Evolutionary conservation across 495 filamentous ascomycete genomes (phyloP).

Genomic region (Umbilicaria muhlenbergii): DNA sequence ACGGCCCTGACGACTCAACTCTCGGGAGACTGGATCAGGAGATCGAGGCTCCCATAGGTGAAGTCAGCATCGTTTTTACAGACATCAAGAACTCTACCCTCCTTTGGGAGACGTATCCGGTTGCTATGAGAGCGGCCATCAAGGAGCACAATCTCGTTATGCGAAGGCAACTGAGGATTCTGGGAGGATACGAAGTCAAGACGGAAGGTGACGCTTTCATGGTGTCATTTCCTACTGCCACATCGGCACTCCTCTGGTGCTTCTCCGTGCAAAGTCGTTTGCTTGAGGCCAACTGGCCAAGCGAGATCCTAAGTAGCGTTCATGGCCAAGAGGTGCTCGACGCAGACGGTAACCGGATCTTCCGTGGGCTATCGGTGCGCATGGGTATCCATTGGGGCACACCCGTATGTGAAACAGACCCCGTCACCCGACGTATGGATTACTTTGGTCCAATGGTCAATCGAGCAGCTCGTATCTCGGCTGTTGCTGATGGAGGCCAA

Average conservation of each 20-base stretch:
- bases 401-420: slow-evolving; percentile 88
- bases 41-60: slow-evolving; percentile 77
- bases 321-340: slow-evolving; percentile 72
- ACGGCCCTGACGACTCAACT: slow-evolving; percentile 62
- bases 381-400: slow-evolving; percentile 96
- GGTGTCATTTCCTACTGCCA: slow-evolving; percentile 94
- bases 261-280: slow-evolving; percentile 85
- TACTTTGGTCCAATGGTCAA: slow-evolving; percentile 99
- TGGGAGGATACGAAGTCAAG: slow-evolving; percentile 97
- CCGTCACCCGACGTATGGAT: slow-evolving; percentile 95
- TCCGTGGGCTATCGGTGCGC: slow-evolving; percentile 80
- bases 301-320: slow-evolving; percentile 75
- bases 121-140: slow-evolving; percentile 89
- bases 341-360: slow-evolving; percentile 76
- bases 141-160: slow-evolving; percentile 93
- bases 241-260: slow-evolving; percentile 84
- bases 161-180: slow-evolving; percentile 79
- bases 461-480: slow-evolving; percentile 79
- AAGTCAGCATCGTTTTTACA: slow-evolving; percentile 89
- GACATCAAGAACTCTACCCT: slow-evolving; percentile 98
- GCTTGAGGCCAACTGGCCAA: slow-evolving; percentile 79
- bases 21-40: slow-evolving; percentile 72
- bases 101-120: slow-evolving; percentile 91
- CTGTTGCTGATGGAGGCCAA: slow-evolving; percentile 92
- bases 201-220: slow-evolving; percentile 99